A percentile compares a stretch with the other conserved stretches of the same genome.
Conservation (phyloP, 2,329 filamentous ascomycete species). For the Colletotrichum tabaci region DNA sequence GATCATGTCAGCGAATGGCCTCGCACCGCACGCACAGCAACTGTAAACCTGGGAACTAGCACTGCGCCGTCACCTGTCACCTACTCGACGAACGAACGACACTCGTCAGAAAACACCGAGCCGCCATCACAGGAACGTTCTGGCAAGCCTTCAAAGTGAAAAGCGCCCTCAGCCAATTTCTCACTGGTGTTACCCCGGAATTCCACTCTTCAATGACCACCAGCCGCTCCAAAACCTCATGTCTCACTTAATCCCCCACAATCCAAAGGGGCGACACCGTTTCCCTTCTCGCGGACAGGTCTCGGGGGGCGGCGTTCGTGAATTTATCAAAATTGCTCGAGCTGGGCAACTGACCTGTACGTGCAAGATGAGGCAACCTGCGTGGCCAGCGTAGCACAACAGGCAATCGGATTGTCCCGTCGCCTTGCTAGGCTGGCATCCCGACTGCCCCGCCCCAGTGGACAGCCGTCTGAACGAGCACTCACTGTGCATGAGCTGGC, state of each 20-base stretch:
- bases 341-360: background rate
- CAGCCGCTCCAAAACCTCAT: background rate
- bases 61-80: background rate
- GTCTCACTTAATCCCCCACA: constrained; percentile 13
- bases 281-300: background rate
- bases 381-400: background rate
- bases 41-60: background rate
- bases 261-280: constrained; percentile 2
- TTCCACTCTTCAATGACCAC: background rate
- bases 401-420: background rate
- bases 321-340: background rate
- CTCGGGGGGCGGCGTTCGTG: background rate
- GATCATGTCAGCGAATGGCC: background rate
- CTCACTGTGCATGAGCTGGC: background rate
- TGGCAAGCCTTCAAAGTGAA: too few relatives aligned
- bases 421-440: background rate
- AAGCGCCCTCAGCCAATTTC: background rate
- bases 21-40: background rate
- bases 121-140: too few relatives aligned
- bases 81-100: background rate
- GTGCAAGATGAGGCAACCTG: background rate
- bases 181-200: background rate
- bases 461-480: constrained; percentile 18
- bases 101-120: too few relatives aligned
- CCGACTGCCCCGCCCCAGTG: background rate